Evolutionary conservation across 1,284 basidiomycete species (phyloP).

Genomic region (Ganoderma multipileum): DNA sequence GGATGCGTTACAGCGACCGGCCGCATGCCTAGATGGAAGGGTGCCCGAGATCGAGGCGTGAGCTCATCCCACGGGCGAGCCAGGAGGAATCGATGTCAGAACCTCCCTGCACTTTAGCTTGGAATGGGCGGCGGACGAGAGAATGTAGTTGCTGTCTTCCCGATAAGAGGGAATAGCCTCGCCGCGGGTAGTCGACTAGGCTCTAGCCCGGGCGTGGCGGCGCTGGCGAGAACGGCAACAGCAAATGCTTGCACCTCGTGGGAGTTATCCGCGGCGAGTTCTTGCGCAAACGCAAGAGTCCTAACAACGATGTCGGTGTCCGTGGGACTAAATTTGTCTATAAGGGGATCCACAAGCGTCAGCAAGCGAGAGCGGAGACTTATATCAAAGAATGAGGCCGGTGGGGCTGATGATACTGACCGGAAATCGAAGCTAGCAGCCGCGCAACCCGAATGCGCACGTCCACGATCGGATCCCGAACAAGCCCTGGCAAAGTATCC

Average conservation of each 20-base stretch:
- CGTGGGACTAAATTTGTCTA: conserved; percentile 30
- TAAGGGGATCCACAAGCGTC: conserved; percentile 18
- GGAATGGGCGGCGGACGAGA: conserved; percentile 39
- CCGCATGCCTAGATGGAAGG: conserved; percentile 13
- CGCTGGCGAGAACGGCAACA: conserved; percentile 26
- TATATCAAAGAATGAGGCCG: conserved; percentile 29
- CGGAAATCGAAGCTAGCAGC: conserved; percentile 61
- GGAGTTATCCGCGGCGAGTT: conserved; percentile 34
- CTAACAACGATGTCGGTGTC: conserved; percentile 29
- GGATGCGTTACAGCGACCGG: conserved; percentile 15
- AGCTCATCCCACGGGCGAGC: not conserved
- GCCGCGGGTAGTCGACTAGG: conserved; percentile 13
- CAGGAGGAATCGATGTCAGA: conserved; percentile 7
- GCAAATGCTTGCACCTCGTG: conserved; percentile 42
- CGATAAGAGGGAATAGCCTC: conserved; percentile 20
- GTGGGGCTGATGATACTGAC: conserved; percentile 42
- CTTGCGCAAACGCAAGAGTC: conserved; percentile 26
- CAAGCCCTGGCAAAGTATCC: conserved; percentile 62
- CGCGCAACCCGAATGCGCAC: conserved; percentile 88
- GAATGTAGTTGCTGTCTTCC: conserved; percentile 37
- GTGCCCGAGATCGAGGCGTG: conserved; percentile 1
- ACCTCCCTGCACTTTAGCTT: conserved; percentile 23
- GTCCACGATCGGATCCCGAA: conserved; percentile 79
- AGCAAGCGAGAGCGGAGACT: conserved; percentile 3
- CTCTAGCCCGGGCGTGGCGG: conserved; percentile 5